Evolutionary conservation across 1,284 basidiomycete species (phyloP), one percentile per base, ranked within the genome.

Genomic region (Phaffia rhodozyma): DNA sequence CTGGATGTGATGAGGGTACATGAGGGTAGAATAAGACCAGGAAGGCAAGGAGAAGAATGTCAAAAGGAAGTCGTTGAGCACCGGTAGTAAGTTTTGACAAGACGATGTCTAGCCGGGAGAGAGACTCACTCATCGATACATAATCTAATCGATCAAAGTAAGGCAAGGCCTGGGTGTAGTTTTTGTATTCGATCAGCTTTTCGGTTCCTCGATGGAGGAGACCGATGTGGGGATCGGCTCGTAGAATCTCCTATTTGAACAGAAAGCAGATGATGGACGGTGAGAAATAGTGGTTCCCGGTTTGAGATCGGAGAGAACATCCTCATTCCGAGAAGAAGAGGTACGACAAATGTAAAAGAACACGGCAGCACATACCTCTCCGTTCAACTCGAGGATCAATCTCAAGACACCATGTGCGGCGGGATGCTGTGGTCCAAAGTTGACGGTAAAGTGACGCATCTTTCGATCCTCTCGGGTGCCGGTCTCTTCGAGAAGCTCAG

Each of bases 141-240:
- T 98, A 98, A 81, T 99, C 94, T 68, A 98, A 82, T 73, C 94
- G 91, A 77, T 99, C 94, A 76, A 98, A 98, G 80, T 98, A 97
- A 2, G 94, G 96, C n/a, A 97, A 79, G 2, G 94, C 94, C 79
- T 97, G 96, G 20, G 86, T 91, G 76, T 97, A 98, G 13, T 87
- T 97, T 81, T 99, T 99, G 83, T 94, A 97, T 78, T 98, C 94
- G 72, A 97, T 98, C 63, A 99, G 82, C 78, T 98, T 98, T 76
- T 98, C 94, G 23, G 94, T 98, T 49, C 93, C 94, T 72, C 96
- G 86, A 78, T 98, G 94, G 66, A 99, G 82, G 51, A 99, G 82
- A 67, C 94, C 96, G 71, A 98, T 86, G 73, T 98, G 94, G 30
- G 90, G 89, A 75, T 94, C 91, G 51, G 89, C 84, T 62, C 90